These are phyloP conservation scores for Boletellus sp. DNA, from an alignment of 768 basidiomycete genomes.

Conservation along the genomic window DNA sequence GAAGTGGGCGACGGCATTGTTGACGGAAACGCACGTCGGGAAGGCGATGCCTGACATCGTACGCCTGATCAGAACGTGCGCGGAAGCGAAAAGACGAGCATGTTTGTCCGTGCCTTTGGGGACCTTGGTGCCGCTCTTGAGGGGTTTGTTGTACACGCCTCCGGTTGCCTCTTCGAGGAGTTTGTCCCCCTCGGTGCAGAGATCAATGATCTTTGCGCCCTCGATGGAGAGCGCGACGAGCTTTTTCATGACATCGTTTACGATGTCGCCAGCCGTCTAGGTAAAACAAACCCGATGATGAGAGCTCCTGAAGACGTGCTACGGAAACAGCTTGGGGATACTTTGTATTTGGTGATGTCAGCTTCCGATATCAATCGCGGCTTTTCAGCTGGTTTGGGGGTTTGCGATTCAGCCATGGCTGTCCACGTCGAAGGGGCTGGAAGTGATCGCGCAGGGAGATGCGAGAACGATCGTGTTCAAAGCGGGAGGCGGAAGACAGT, in stretches of 20 bases:
- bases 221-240: slow-evolving; percentile 72
- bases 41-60: slow-evolving; percentile 75
- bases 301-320: slow-evolving; percentile 16
- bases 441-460: slow-evolving; percentile 7
- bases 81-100: not conserved
- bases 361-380: slow-evolving; percentile 56
- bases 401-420: slow-evolving; percentile 60
- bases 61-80: slow-evolving; percentile 5
- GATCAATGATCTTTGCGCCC: slow-evolving; percentile 84
- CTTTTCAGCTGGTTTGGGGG: slow-evolving; percentile 46
- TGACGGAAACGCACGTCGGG: slow-evolving; percentile 91
- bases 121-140: slow-evolving; percentile 79
- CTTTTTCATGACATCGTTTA: slow-evolving; percentile 79
- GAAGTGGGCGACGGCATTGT: slow-evolving; percentile 94
- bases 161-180: slow-evolving; percentile 83
- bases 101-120: slow-evolving; percentile 64
- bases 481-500: slow-evolving; percentile 1
- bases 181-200: slow-evolving; percentile 92
- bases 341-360: slow-evolving; percentile 88
- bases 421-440: slow-evolving; percentile 1
- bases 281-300: slow-evolving; percentile 9
- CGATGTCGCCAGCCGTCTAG: slow-evolving; percentile 89
- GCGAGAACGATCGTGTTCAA: slow-evolving; percentile 4
- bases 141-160: slow-evolving; percentile 83
- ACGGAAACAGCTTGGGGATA: slow-evolving; percentile 27